A percentile compares a stretch with the other conserved stretches of the same genome.
phyloP scores from a whole-genome alignment of 2,329 filamentous ascomycete genomes.

The Sphaerostilbella broomeana region DNA sequence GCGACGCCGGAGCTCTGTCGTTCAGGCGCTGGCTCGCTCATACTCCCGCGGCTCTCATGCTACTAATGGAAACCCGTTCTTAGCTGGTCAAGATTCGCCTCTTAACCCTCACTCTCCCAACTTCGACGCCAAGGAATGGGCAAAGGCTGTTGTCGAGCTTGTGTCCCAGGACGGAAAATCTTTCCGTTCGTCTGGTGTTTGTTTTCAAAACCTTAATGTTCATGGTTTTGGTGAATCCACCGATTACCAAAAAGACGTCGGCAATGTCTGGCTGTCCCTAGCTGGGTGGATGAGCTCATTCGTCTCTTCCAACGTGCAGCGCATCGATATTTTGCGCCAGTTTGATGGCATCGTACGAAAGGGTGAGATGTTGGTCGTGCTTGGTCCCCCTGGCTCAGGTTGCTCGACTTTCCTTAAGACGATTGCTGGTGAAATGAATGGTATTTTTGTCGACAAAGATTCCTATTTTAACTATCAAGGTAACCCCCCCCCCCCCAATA shows the following conservation, averaged over 20 bases:
- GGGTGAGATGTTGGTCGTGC: conserved; percentile 70
- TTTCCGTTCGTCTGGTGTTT: conserved; percentile 57
- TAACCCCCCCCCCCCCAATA: conserved; percentile 23
- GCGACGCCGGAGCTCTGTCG: conserved; percentile 44
- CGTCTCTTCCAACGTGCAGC: conserved; percentile 44
- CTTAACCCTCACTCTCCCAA: conserved; percentile 47
- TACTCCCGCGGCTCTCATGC: conserved; percentile 44
- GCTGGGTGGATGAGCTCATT: conserved; percentile 40
- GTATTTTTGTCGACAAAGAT: conserved; percentile 62
- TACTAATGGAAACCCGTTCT: conserved; percentile 43
- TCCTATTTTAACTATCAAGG: conserved; percentile 80
- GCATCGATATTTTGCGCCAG: conserved; percentile 61
- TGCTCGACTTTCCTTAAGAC: conserved; percentile 84
- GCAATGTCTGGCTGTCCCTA: conserved; percentile 52
- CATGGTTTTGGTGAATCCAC: conserved; percentile 61
- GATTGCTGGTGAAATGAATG: conserved; percentile 74
- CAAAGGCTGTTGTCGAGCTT: conserved; percentile 50
- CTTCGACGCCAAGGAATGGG: conserved; percentile 53
- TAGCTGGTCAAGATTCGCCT: conserved; percentile 40
- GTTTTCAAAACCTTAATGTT: conserved; percentile 61
- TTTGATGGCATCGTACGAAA: conserved; percentile 63
- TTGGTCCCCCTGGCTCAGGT: conserved; percentile 65
- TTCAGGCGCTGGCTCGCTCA: conserved; percentile 49
- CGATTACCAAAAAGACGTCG: conserved; percentile 64
- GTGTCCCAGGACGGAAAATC: conserved; percentile 44